These are phyloP conservation scores for Clavulina sp. DNA, from an alignment of 768 basidiomycete genomes.

Conservation along the genomic window DNA sequence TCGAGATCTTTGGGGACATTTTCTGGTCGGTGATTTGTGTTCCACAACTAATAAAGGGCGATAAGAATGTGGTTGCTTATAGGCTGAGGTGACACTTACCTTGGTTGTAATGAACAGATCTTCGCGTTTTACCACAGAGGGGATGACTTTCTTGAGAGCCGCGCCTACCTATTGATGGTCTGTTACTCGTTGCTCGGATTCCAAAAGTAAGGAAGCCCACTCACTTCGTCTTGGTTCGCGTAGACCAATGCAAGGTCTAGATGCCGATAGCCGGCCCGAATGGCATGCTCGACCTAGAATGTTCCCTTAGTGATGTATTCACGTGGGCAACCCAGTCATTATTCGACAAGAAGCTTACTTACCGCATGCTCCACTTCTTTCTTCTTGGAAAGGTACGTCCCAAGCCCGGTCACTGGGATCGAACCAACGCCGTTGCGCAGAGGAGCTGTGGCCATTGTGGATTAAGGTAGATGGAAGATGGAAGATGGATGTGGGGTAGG, in stretches of 20 bases:
- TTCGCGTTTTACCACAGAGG: slow-evolving; percentile 54
- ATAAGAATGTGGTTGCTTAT: not conserved
- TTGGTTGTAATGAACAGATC: slow-evolving; percentile 34
- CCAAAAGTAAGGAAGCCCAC: slow-evolving; percentile 10
- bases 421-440: slow-evolving; percentile 30
- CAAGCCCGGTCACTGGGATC: slow-evolving; percentile 65
- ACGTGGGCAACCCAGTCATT: not conserved
- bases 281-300: slow-evolving; percentile 51
- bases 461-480: too few species aligned
- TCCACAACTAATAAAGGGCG: slow-evolving; percentile 44
- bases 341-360: not conserved
- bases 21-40: slow-evolving; percentile 46
- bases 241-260: slow-evolving; percentile 73
- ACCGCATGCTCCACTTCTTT: slow-evolving; percentile 32
- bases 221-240: slow-evolving; percentile 51
- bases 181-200: too few species aligned
- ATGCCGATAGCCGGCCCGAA: slow-evolving; percentile 63
- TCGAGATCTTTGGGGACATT: slow-evolving; percentile 58
- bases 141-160: slow-evolving; percentile 56
- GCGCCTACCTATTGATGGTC: slow-evolving; percentile 31
- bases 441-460: too few species aligned
- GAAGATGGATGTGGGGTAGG: too few species aligned
- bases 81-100: slow-evolving; percentile 7
- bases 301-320: too few species aligned
- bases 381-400: slow-evolving; percentile 64